Evolutionary conservation across 2,329 filamentous ascomycete genomes (phyloP), one percentile per base, ranked within the genome.

Genomic region (Aspergillus spinulosporus): DNA sequence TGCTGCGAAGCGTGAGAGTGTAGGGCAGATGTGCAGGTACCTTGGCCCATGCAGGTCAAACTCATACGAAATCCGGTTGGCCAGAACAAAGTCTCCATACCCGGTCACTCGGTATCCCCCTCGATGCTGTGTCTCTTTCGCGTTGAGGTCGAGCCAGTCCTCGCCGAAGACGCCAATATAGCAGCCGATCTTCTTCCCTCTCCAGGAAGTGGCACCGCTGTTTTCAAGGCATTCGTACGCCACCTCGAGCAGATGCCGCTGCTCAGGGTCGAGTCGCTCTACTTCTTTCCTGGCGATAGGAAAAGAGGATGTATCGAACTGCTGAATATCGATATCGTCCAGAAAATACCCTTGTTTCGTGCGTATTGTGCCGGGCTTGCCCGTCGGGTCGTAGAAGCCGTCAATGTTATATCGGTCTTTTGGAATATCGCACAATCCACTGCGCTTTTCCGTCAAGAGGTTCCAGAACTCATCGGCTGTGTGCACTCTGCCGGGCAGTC

Each of bases 11-110:
- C 21, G 21, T 21, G 21, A 21, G 21, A 21, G 21, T 21, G 21
- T 21, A 21, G 21, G 21, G 21, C 21, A 21, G 21, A 21, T 21
- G 21, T 21, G 21, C 21, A 21, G 21, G 21, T 21, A 21, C 21
- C 45, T 47, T 12, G 46, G 46, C 5, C 75, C 74, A 0, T 69
- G 66, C 55, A 71, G 68, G 6, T 74, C 68, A n/a, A 73, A 76
- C 15, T 72, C 63, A 49, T 76, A 68, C 6, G 66, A 67, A 0
- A 76, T 56, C 0, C 68, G 62, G 34, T 69, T 69, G 3, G 21
- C 21, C 56, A 51, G 0, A 66, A 29, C 4, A 63, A 49, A 2
- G 48, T 21, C 21, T 21, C 21, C 21, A 21, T 21, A 21, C 21
- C 21, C 21, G 21, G 21, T 21, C 21, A 21, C 21, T 21, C 21